Evolutionary conservation across 768 basidiomycete genomes (phyloP), one percentile per base, ranked within the genome.

Genomic region (Lentinus tigrinus): DNA sequence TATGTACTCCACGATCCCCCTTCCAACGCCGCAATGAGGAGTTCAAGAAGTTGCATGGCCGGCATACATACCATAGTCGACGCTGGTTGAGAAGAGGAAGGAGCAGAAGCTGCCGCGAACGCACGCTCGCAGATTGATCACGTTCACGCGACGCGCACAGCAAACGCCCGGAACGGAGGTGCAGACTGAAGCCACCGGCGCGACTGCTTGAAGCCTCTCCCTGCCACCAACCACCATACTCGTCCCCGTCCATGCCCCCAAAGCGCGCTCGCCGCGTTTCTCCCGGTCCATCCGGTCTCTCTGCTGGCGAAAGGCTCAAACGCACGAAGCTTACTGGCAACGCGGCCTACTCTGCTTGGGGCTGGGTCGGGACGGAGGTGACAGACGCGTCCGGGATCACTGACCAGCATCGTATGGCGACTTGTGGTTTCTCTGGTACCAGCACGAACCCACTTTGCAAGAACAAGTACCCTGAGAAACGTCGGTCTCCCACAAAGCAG

Each of bases 321-420:
- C 81, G 85, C 50, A 74, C 77, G 56, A 78, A 78, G 53, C 76
- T 84, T 16, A 72, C 79, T n/a, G 73, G 75, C 26, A 73, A 73
- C 40, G 72, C 48, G 16, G 52, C 72, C 40, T 70, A 76, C 54
- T 77, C 81, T 31, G 73, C 81, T n/a, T 94, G 93, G 93, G 80
- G 80, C 49, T 95, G 93, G 93, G 87, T 92, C 50, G 85, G 81
- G 49, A 80, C 85, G 43, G 85, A 88, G 65, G 86, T 85, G 49
- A 72, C 72, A 17, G 72, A 79, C 52, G 67, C 76, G 56, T 79
- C 81, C 3, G 72, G 82, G n/a, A 90, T 95, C 61, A 82, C 87
- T 17, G 66, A 74, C 37, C 84, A 87, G 54, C 89, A 94, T 67
- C 76, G 80, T 47, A 72, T 86, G 42, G 75, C 81, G 56, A 81